A percentile compares a stretch with the other conserved stretches of the same genome.
Evolutionary conservation across 2,329 filamentous ascomycete genomes (phyloP).

Genomic region (Fusarium azukiicola): DNA sequence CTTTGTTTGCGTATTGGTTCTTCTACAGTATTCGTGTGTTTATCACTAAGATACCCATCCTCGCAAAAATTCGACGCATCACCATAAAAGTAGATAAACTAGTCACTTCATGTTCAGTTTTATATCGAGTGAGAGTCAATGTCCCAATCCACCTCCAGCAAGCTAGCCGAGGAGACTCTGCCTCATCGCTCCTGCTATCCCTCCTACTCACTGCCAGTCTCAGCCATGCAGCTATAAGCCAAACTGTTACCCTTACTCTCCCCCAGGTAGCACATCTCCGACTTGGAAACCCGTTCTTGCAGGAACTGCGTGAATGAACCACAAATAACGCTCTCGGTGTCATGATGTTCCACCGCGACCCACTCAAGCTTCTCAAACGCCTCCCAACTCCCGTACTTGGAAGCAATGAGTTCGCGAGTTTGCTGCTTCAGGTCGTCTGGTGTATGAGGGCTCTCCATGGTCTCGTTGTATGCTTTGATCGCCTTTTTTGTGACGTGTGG

Average conservation of each 20-base stretch:
- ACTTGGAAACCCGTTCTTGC: constrained; percentile 17
- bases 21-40: too few relatives aligned
- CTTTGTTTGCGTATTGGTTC: too few relatives aligned
- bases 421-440: constrained; percentile 34
- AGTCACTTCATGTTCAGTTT: too few relatives aligned
- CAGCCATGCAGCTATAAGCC: constrained; percentile 28
- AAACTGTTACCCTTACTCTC: constrained; percentile 26
- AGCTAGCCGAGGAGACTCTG: neutral
- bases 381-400: constrained; percentile 43
- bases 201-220: neutral
- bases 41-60: too few relatives aligned
- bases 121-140: neutral
- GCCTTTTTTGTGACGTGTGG: constrained; percentile 29
- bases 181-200: neutral
- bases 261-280: neutral
- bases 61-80: too few relatives aligned
- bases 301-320: constrained; percentile 39
- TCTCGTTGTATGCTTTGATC: constrained; percentile 35
- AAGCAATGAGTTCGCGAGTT: constrained; percentile 25
- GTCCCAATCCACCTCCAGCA: neutral
- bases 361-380: constrained; percentile 42
- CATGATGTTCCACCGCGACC: constrained; percentile 23
- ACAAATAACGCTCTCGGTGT: constrained; percentile 8
- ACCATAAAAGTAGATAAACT: too few relatives aligned
- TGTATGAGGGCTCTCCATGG: constrained; percentile 3